phyloP scores from a whole-genome alignment of 257 asterid genomes.

The Solanum etuberosum region DNA sequence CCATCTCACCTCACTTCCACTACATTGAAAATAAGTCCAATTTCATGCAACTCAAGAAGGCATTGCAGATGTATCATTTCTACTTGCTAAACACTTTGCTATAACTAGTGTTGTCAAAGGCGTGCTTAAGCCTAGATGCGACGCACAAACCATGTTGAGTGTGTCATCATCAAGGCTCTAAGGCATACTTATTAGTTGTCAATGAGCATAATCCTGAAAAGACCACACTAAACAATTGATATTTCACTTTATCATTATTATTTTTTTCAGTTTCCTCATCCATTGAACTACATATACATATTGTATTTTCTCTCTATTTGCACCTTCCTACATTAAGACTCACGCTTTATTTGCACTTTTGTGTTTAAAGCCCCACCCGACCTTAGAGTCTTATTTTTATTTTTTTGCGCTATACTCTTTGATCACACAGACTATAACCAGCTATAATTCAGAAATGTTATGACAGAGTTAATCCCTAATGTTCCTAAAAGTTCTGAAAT shows the following conservation, averaged over 20 bases:
- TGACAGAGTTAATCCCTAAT: neutral
- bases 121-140: neutral
- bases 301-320: neutral
- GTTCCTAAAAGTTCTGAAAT: neutral
- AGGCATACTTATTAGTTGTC: neutral
- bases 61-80: neutral
- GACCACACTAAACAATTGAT: neutral
- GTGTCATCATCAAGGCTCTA: neutral
- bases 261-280: neutral
- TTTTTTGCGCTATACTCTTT: neutral
- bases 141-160: neutral
- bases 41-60: neutral
- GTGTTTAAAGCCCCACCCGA: neutral
- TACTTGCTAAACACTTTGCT: neutral
- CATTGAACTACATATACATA: neutral
- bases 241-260: neutral
- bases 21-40: neutral
- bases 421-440: neutral
- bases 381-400: neutral
- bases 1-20: neutral
- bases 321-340: neutral
- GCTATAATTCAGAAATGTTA: neutral
- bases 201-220: neutral
- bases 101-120: neutral
- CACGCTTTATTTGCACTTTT: neutral